Percentiles rank a stretch among this genome's conserved stretches.
Conservation (phyloP, 345 rosid genomes). For the Nephelium lappaceum region DNA sequence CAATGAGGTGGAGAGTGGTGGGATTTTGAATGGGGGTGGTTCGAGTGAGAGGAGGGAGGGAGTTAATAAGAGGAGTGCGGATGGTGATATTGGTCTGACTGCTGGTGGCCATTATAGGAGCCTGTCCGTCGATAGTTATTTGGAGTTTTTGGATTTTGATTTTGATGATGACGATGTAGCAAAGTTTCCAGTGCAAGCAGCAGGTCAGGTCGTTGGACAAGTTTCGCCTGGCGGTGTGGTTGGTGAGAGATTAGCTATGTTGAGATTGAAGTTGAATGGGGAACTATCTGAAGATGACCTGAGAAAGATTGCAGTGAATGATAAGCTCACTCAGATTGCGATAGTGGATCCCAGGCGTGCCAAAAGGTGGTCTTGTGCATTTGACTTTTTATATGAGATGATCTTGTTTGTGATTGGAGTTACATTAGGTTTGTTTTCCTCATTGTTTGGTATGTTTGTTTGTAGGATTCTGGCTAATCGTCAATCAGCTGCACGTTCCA, state of each 20-base stretch:
- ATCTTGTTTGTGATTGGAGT: not conserved
- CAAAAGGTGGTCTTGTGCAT: conserved; percentile 38
- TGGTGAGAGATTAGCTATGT: conserved; percentile 48
- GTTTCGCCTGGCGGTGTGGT: conserved; percentile 43
- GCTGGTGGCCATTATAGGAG: conserved; percentile 55
- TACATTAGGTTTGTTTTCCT: too few relatives aligned
- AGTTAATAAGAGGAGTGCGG: conserved; percentile 55
- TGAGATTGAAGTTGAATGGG: conserved; percentile 48
- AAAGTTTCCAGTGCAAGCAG: conserved; percentile 28
- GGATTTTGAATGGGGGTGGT: conserved; percentile 36
- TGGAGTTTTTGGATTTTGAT: conserved; percentile 48
- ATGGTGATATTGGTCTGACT: conserved; percentile 56
- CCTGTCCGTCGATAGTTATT: conserved; percentile 78
- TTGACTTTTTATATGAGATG: not conserved
- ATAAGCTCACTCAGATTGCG: conserved; percentile 80
- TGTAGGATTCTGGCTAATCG: conserved; percentile 88
- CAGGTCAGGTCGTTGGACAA: conserved; percentile 11
- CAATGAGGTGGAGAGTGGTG: conserved; percentile 71
- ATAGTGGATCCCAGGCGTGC: conserved; percentile 59
- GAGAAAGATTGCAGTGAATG: conserved; percentile 74
- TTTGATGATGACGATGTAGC: conserved; percentile 37
- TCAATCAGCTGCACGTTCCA: conserved; percentile 84
- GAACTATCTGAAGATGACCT: conserved; percentile 66
- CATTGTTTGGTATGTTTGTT: conserved; percentile 2
- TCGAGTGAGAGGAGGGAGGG: conserved; percentile 48